Evolutionary conservation across 140 eudicot species (phyloP).

Genomic region (Cichorium intybus): DNA sequence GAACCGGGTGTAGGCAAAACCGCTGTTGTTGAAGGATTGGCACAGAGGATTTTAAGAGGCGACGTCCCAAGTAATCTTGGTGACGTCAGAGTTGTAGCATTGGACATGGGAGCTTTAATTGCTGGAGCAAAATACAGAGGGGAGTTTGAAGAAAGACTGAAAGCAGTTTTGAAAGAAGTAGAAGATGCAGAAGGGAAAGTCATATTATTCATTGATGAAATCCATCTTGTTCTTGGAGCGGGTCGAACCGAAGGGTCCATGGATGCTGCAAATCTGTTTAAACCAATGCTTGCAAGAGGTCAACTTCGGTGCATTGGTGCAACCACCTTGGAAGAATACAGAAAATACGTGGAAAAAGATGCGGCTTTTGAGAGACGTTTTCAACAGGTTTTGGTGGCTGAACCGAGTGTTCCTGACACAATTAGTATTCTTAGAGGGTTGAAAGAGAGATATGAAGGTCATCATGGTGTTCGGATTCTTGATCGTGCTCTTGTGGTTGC

Average conservation of each 20-base stretch:
- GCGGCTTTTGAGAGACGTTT: slow-evolving; percentile 96
- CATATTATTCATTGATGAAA: slow-evolving; percentile 80
- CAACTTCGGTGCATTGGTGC: slow-evolving; percentile 93
- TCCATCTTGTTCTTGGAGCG: slow-evolving; percentile 87
- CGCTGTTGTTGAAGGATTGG: slow-evolving; percentile 93
- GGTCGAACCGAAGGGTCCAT: slow-evolving; percentile 92
- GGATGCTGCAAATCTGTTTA: slow-evolving; percentile 92
- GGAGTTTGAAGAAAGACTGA: slow-evolving; percentile 86
- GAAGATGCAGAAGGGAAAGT: slow-evolving; percentile 96
- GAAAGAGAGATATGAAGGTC: slow-evolving; percentile 92
- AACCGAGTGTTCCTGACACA: slow-evolving; percentile 78
- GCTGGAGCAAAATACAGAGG: slow-evolving; percentile 96
- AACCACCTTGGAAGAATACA: slow-evolving; percentile 82
- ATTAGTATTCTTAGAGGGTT: slow-evolving; percentile 83
- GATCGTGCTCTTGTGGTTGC: slow-evolving; percentile 90
- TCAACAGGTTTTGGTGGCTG: slow-evolving; percentile 96
- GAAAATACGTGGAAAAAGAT: slow-evolving; percentile 94
- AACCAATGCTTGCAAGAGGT: slow-evolving; percentile 98
- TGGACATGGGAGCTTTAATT: slow-evolving; percentile 91
- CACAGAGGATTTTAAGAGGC: slow-evolving; percentile 81
- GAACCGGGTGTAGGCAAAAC: slow-evolving; percentile 98
- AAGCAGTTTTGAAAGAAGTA: slow-evolving; percentile 86
- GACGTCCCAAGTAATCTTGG: slow-evolving; percentile 88
- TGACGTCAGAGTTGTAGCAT: slow-evolving; percentile 74
- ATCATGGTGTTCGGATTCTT: slow-evolving; percentile 92